phyloP scores from a whole-genome alignment of 2,329 filamentous ascomycete species.

The Arthrobotrys conoides region DNA sequence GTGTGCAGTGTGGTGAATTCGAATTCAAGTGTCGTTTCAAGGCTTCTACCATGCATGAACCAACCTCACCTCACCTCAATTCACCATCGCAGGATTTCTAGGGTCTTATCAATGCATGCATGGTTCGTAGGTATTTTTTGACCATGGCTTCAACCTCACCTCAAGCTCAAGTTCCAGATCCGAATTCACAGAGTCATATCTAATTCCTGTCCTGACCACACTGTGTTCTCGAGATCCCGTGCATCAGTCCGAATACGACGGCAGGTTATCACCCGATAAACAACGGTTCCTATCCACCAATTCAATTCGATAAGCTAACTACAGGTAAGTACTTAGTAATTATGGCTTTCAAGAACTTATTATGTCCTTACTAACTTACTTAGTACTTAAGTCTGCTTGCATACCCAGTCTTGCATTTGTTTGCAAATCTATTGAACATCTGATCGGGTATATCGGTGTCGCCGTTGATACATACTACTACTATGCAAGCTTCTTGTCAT shows the following conservation, averaged over 20 bases:
- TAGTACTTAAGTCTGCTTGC: neutral
- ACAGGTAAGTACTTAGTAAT: neutral
- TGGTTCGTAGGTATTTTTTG: too few species aligned
- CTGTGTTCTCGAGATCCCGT: neutral
- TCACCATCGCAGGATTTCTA: constrained; percentile 1
- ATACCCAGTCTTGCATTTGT: neutral
- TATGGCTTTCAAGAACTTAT: too few species aligned
- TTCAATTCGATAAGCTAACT: neutral
- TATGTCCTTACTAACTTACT: too few species aligned
- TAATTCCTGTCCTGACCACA: too few species aligned
- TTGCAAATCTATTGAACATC: neutral
- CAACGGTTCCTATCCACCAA: neutral
- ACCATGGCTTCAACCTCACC: neutral
- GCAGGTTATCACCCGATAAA: constrained; percentile 12
- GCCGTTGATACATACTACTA: neutral
- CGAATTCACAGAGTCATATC: too few species aligned
- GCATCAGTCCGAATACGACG: constrained; percentile 5
- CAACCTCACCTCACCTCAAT: neutral
- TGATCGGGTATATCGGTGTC: neutral
- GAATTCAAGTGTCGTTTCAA: constrained; percentile 7
- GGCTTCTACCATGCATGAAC: neutral
- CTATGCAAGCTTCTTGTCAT: neutral
- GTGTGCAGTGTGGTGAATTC: neutral
- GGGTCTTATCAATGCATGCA: neutral
- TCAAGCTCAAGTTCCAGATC: too few species aligned